Percentiles rank a stretch among this genome's conserved stretches.
Conservation (phyloP, 768 basidiomycete species). For the Dacryopinax primogenitus region DNA sequence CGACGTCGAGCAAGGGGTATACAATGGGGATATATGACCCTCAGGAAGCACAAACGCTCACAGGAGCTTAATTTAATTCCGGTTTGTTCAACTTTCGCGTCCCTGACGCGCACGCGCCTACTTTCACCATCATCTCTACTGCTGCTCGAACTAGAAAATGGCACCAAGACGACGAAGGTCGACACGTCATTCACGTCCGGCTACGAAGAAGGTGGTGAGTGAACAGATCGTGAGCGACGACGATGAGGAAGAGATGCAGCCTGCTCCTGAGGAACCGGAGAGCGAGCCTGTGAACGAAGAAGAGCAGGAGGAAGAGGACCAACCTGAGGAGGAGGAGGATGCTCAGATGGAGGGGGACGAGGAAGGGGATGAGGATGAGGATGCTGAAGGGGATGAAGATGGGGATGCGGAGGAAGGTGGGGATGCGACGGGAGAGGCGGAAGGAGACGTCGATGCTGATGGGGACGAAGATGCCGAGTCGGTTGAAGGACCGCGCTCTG, state of each 20-base stretch:
- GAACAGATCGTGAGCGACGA: too few species aligned
- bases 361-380: slow-evolving; percentile 24
- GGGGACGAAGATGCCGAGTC: slow-evolving; percentile 26
- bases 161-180: neutral
- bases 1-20: too few species aligned
- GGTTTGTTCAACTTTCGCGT: slow-evolving; percentile 6
- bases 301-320: slow-evolving; percentile 13
- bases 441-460: slow-evolving; percentile 28
- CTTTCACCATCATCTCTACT: neutral
- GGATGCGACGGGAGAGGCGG: slow-evolving; percentile 27
- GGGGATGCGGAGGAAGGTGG: slow-evolving; percentile 22
- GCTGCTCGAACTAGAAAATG: neutral
- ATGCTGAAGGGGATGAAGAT: slow-evolving; percentile 27
- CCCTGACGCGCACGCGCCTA: neutral
- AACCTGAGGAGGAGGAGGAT: slow-evolving; percentile 12
- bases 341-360: slow-evolving; percentile 19
- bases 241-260: neutral
- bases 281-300: slow-evolving; percentile 11
- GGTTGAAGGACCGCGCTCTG: slow-evolving; percentile 19
- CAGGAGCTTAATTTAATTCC: neutral
- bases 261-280: neutral
- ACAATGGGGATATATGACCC: too few species aligned
- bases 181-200: neutral
- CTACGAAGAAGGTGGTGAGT: neutral
- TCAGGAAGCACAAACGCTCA: too few species aligned